Base-by-base conservation (phyloP, 768 basidiomycete genomes). In the Floccularia luteovirens region DNA sequence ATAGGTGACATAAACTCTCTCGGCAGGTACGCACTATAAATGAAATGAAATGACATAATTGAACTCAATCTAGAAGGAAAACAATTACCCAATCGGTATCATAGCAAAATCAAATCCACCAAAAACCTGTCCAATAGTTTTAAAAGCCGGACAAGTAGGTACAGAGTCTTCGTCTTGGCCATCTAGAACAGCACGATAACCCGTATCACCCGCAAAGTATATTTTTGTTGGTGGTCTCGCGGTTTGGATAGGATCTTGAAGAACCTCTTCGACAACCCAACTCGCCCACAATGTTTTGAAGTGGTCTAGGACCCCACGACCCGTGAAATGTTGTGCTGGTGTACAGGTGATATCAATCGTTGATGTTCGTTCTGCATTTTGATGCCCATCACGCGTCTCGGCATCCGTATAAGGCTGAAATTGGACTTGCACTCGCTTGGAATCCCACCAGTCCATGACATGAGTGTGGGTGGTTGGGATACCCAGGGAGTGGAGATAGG, bases 141-240 rank as follows among this genome's bases (percentile, higher is more conserved):
- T 69, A 57, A 90, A 90, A 3, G 72, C 84, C 4, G 85, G 86
- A 53, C 85, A 88, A 8, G 66, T 57, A 1, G 80, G 74, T 1
- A 73, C 64, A n/a, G 58, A 56, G 1, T 72, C 64, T 55, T 69
- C 75, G 47, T 66, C 70, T 55, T 73, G 63, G 0, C 66, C 70
- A 44, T 60, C 63, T 34, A 44, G 44, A 12, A 77, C 75, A 0
- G 67, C 47, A 17, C 74, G 60, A 52, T 78, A 76, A 6, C 75
- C 82, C 1, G 82, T 88, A 54, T 85, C 84, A 10, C 85, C 85
- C 4, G 64, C 80, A 53, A 87, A 86, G 50, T 62, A 81, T 13
- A 75, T 57, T 38, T 73, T 74, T 2, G 53, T 54, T 1, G 53
- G 48, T 5, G 50, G 31, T 10, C 39, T 7, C 7, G 32, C 6